Percentiles rank a stretch among this genome's conserved stretches.
Evolutionary conservation across 257 asterid species (phyloP).

Genomic region (Rauvolfia tetraphylla): DNA sequence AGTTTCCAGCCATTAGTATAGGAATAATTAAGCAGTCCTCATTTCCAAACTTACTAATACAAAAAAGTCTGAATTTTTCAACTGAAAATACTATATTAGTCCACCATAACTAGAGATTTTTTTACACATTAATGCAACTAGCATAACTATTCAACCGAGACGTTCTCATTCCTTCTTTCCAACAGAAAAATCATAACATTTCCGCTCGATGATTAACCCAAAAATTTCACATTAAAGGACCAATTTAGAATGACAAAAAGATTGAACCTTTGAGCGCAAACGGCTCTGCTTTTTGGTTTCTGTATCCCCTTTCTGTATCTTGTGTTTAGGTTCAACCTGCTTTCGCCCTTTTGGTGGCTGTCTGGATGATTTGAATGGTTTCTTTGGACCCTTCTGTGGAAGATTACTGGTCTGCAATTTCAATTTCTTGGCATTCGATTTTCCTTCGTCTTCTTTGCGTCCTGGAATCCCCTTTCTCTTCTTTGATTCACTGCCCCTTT

Average conservation of each 20-base stretch:
- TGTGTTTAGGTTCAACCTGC: constrained; percentile 23
- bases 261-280: constrained; percentile 59
- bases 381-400: constrained; percentile 30
- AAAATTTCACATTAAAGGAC: neutral
- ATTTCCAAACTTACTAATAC: neutral
- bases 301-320: constrained; percentile 32
- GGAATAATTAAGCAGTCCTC: neutral
- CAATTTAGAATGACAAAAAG: constrained; percentile 7
- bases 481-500: constrained; percentile 37
- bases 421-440: constrained; percentile 35
- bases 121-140: neutral
- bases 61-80: neutral
- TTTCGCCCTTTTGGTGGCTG: constrained; percentile 1
- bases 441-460: constrained; percentile 30
- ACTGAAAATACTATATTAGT: neutral
- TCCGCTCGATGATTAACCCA: neutral
- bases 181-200: neutral
- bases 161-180: neutral
- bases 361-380: constrained; percentile 31
- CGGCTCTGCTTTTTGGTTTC: constrained; percentile 54
- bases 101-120: neutral
- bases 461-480: constrained; percentile 56
- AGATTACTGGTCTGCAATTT: constrained; percentile 34
- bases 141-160: neutral
- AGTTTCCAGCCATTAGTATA: neutral